A percentile compares a stretch with the other conserved stretches of the same genome.
phyloP scores from a whole-genome alignment of 148 eudicot genomes.

The Silene latifolia region DNA sequence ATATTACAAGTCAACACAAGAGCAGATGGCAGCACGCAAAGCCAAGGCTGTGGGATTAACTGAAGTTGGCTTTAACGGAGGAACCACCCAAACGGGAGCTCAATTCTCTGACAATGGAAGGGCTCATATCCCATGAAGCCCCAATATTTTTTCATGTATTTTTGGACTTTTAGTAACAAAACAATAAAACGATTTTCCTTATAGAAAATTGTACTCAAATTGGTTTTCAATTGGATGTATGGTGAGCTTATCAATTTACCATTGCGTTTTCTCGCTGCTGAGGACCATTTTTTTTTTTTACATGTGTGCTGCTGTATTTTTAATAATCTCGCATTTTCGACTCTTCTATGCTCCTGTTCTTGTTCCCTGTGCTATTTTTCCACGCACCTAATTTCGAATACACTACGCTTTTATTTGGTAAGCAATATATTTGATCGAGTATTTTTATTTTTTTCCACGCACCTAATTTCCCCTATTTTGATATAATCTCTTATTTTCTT shows the following conservation, averaged over 20 bases:
- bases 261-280: background rate
- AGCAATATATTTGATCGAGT: too few relatives aligned
- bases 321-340: too few relatives aligned
- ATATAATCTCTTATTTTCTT: too few relatives aligned
- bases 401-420: too few relatives aligned
- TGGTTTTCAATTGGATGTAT: background rate
- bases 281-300: too few relatives aligned
- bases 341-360: too few relatives aligned
- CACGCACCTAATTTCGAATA: too few relatives aligned
- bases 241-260: background rate
- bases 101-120: constrained; percentile 3
- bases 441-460: too few relatives aligned
- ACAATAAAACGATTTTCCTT: constrained; percentile 6
- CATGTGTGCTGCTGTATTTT: background rate
- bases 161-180: background rate
- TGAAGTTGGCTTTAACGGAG: constrained; percentile 13
- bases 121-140: constrained; percentile 12
- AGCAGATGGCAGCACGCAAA: constrained; percentile 43
- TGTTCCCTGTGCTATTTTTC: too few relatives aligned
- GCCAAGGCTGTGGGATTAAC: constrained; percentile 40
- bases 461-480: too few relatives aligned
- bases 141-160: background rate
- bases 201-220: background rate
- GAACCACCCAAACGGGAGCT: constrained; percentile 6
- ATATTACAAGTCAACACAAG: constrained; percentile 58